Percentiles rank a stretch among this genome's conserved stretches.
Conservation (phyloP, 768 basidiomycete species). For the Psilocybe tampanensis region DNA sequence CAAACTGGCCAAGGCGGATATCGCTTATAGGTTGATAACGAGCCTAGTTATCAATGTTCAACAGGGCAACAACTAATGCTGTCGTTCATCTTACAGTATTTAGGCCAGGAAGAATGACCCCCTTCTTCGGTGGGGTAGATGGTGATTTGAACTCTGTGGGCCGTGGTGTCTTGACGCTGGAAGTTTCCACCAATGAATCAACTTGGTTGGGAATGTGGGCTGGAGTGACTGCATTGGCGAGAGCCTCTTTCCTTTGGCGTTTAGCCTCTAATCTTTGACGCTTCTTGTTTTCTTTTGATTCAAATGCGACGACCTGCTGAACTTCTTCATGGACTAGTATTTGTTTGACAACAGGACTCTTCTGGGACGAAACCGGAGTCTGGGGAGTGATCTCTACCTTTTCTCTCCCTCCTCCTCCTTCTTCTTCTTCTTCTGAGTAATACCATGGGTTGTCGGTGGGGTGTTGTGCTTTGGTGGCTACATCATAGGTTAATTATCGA, state of each 20-base stretch:
- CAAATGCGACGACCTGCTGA: background rate
- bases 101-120: background rate
- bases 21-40: conserved; percentile 21
- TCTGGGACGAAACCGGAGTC: background rate
- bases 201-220: background rate
- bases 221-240: background rate
- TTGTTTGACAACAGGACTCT: background rate
- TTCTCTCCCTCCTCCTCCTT: background rate
- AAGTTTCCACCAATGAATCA: background rate
- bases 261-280: conserved; percentile 7
- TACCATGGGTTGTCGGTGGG: conserved; percentile 14
- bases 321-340: background rate
- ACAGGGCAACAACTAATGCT: background rate
- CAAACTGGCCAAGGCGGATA: conserved; percentile 1
- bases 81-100: background rate
- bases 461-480: background rate
- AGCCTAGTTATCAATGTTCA: conserved; percentile 3
- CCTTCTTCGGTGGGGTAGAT: background rate
- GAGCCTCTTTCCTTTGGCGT: conserved; percentile 7
- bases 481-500: background rate
- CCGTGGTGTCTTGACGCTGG: background rate
- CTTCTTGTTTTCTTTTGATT: background rate
- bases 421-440: conserved; percentile 12
- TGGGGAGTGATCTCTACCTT: too few relatives aligned
- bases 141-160: background rate